These are phyloP conservation scores for Chaetomium fimeti DNA, from an alignment of 495 filamentous ascomycete species.

Conservation along the genomic window DNA sequence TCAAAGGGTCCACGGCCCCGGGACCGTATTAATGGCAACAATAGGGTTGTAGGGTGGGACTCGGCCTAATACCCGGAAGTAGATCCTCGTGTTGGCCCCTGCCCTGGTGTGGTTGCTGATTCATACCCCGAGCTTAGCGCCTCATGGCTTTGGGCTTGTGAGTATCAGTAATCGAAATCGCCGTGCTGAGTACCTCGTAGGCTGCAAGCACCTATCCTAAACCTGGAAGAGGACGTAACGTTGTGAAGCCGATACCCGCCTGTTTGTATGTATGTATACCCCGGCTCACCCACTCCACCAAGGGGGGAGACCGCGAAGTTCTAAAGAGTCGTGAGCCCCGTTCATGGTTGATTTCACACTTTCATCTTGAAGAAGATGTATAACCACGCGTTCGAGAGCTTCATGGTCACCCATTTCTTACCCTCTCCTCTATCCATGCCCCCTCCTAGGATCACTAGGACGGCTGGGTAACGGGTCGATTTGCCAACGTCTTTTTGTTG, in stretches of 20 bases:
- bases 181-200: neutral
- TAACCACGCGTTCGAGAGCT: too few relatives aligned
- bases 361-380: too few relatives aligned
- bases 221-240: neutral
- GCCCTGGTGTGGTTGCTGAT: neutral
- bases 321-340: too few relatives aligned
- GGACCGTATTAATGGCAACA: neutral
- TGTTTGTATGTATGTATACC: too few relatives aligned
- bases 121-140: neutral
- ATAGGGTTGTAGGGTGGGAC: neutral
- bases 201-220: neutral
- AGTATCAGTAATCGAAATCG: neutral
- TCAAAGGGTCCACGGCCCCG: neutral
- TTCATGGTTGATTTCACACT: too few relatives aligned
- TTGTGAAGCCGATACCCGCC: neutral
- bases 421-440: too few relatives aligned
- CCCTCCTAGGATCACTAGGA: too few relatives aligned
- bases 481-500: too few relatives aligned
- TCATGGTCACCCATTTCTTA: too few relatives aligned
- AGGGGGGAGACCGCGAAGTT: too few relatives aligned
- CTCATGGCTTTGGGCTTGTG: neutral
- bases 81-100: conserved; percentile 1
- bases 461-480: too few relatives aligned
- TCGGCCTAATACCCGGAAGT: neutral
- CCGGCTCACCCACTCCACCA: too few relatives aligned